Percentiles rank a stretch among this genome's conserved stretches.
Conservation (phyloP, 768 basidiomycete genomes). For the Polyporus arcularius region DNA sequence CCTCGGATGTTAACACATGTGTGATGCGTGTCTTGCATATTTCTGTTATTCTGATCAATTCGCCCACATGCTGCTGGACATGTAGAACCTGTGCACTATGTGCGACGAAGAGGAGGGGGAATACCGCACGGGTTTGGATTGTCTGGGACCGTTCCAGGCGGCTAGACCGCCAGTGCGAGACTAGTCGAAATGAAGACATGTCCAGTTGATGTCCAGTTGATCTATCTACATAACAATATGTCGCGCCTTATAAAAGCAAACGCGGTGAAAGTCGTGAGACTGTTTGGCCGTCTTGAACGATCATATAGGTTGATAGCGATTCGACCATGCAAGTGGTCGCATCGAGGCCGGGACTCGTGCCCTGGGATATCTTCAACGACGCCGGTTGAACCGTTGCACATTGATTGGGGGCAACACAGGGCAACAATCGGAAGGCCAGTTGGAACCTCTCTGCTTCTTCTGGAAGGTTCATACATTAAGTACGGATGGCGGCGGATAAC, state of each 20-base stretch:
- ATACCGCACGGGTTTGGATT: background rate
- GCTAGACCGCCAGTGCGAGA: slow-evolving; percentile 2
- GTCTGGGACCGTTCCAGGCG: slow-evolving; percentile 9
- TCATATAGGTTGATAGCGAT: no score
- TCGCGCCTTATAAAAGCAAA: background rate
- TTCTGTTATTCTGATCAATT: background rate
- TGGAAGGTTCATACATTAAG: no score
- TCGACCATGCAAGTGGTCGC: no score
- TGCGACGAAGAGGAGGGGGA: background rate
- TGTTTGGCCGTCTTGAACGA: no score
- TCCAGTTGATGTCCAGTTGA: background rate
- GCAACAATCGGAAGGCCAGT: no score
- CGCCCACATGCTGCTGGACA: background rate
- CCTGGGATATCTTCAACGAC: no score
- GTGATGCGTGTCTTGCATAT: slow-evolving; percentile 8
- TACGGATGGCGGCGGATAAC: no score
- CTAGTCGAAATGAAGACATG: background rate
- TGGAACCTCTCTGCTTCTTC: no score
- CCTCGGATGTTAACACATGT: slow-evolving; percentile 8
- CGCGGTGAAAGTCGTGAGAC: background rate
- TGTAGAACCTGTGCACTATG: background rate
- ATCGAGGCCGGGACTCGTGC: no score
- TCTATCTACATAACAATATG: background rate
- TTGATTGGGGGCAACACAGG: no score
- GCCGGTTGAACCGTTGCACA: no score